A percentile compares a stretch with the other conserved stretches of the same genome.
Conservation (phyloP, 176 grass and related monocot genomes). For the Phragmites australis region DNA sequence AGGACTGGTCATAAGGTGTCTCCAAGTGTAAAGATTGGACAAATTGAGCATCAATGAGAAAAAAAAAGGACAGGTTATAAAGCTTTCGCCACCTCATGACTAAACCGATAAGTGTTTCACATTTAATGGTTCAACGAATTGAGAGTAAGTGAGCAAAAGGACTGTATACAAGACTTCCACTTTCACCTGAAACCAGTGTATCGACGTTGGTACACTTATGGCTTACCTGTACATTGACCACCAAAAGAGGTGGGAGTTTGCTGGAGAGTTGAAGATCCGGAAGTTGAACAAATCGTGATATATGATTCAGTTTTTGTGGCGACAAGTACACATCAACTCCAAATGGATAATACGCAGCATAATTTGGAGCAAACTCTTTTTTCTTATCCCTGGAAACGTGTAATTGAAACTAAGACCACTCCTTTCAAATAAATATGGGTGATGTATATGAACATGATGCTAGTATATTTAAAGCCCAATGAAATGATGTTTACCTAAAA, state of each 20-base stretch:
- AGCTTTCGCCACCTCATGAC: too few relatives aligned
- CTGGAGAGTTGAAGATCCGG: slow-evolving; percentile 56
- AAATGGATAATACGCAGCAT: slow-evolving; percentile 86
- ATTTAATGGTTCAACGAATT: not conserved
- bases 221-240: slow-evolving; percentile 95
- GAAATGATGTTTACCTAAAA: slow-evolving; percentile 66
- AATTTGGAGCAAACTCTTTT: slow-evolving; percentile 88
- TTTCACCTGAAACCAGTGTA: not conserved
- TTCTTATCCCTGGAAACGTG: slow-evolving; percentile 81
- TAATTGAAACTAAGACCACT: slow-evolving; percentile 27
- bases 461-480: slow-evolving; percentile 8
- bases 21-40: too few relatives aligned
- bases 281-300: slow-evolving; percentile 90
- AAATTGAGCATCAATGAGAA: slow-evolving; percentile 2
- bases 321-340: slow-evolving; percentile 90
- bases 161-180: not conserved
- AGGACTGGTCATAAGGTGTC: too few relatives aligned
- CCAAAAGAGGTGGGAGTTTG: slow-evolving; percentile 79
- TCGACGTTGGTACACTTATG: not conserved
- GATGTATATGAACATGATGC: slow-evolving; percentile 14
- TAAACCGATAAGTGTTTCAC: not conserved
- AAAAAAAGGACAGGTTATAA: not conserved
- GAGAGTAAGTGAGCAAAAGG: not conserved
- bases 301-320: slow-evolving; percentile 88
- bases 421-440: not conserved